These are phyloP conservation scores for Cutaneotrichosporon cyanovorans DNA, from an alignment of 1,284 basidiomycete genomes.

Conservation along the genomic window DNA sequence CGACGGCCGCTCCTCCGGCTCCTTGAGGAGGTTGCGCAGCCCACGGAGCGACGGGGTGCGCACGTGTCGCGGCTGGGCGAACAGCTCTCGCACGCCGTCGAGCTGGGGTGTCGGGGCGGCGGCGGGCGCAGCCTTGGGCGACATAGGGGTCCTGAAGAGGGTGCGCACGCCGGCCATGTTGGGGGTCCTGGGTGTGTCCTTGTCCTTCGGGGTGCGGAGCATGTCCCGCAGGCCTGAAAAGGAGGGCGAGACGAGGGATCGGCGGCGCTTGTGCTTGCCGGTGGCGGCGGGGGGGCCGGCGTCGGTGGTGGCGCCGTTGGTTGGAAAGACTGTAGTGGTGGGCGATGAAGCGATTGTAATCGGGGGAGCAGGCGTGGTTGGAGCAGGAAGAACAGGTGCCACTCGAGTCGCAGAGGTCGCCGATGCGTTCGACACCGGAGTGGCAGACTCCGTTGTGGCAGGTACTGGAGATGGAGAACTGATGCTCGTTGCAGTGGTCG, in stretches of 20 bases:
- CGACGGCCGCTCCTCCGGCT: neutral
- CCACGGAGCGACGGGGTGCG: neutral
- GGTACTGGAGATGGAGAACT: too few species aligned
- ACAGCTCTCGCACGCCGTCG: slow-evolving; percentile 5
- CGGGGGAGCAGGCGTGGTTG: too few species aligned
- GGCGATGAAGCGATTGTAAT: too few species aligned
- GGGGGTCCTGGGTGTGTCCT: slow-evolving; percentile 18
- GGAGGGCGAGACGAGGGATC: slow-evolving; percentile 21
- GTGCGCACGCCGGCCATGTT: slow-evolving; percentile 20
- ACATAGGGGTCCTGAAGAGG: slow-evolving; percentile 12
- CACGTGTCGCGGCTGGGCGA: neutral
- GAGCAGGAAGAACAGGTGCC: too few species aligned
- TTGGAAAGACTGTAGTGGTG: too few species aligned
- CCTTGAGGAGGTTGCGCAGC: slow-evolving; percentile 3
- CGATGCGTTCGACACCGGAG: too few species aligned
- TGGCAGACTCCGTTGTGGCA: too few species aligned
- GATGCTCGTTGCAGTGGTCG: too few species aligned
- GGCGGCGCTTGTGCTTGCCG: slow-evolving; percentile 6
- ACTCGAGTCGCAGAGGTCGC: too few species aligned
- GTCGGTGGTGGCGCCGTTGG: slow-evolving; percentile 5
- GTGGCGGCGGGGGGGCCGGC: neutral
- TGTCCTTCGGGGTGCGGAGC: slow-evolving; percentile 8
- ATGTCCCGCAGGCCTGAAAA: slow-evolving; percentile 22
- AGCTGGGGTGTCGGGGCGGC: neutral
- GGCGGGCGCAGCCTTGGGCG: too few species aligned